Percentiles rank a stretch among this genome's conserved stretches.
phyloP scores from a whole-genome alignment of 1,284 basidiomycete genomes.

The Singerocomus inundabilis region DNA sequence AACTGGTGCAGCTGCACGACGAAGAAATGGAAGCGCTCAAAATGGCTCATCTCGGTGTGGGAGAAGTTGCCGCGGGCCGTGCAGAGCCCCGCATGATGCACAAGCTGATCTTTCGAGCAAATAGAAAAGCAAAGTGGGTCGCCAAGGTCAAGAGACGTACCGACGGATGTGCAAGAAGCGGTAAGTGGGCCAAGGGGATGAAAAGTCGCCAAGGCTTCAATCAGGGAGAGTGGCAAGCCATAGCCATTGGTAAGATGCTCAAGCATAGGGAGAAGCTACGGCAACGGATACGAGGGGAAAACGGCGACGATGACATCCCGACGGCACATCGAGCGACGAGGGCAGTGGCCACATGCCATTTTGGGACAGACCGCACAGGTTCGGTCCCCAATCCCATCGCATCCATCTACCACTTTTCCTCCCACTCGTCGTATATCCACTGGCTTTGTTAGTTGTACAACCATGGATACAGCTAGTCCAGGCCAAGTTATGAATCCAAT shows the following conservation, averaged over 20 bases:
- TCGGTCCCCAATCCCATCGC: too few relatives aligned
- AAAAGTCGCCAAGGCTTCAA: slow-evolving; percentile 60
- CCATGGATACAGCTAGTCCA: too few relatives aligned
- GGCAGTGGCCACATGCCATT: too few relatives aligned
- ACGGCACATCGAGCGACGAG: slow-evolving; percentile 46
- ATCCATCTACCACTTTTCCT: too few relatives aligned
- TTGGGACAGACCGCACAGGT: too few relatives aligned
- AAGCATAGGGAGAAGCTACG: slow-evolving; percentile 70
- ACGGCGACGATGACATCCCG: slow-evolving; percentile 45
- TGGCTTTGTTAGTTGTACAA: too few relatives aligned
- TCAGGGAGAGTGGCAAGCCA: slow-evolving; percentile 65
- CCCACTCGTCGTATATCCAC: too few relatives aligned
- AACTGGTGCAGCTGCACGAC: slow-evolving; percentile 77
- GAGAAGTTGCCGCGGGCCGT: slow-evolving; percentile 81
- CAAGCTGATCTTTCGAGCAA: slow-evolving; percentile 92
- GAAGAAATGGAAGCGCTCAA: slow-evolving; percentile 82
- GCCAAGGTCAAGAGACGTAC: slow-evolving; percentile 95
- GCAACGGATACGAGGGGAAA: slow-evolving; percentile 66
- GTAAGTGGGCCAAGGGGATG: slow-evolving; percentile 79
- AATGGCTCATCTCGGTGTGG: slow-evolving; percentile 77
- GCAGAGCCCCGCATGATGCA: slow-evolving; percentile 85
- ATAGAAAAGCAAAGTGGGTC: slow-evolving; percentile 87
- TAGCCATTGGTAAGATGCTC: slow-evolving; percentile 81
- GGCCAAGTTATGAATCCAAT: too few relatives aligned
- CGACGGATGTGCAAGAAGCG: slow-evolving; percentile 84